A percentile compares a stretch with the other conserved stretches of the same genome.
Conservation (phyloP, 1,139 yeast genomes). For the Blastobotrys persicus region DNA sequence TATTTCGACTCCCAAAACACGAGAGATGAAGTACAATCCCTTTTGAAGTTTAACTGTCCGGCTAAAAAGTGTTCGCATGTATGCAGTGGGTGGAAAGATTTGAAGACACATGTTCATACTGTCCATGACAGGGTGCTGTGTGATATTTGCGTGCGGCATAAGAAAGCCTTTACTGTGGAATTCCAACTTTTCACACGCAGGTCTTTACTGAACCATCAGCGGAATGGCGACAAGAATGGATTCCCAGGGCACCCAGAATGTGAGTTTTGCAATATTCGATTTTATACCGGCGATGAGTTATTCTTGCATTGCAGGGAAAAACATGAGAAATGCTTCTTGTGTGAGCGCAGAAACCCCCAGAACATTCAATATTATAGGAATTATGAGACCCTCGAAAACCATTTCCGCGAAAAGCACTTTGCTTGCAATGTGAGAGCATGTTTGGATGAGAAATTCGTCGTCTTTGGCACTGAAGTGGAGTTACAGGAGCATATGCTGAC, state of each 20-base stretch:
- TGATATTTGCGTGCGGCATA: constrained; percentile 68
- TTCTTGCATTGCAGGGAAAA: constrained; percentile 75
- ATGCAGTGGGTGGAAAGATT: constrained; percentile 51
- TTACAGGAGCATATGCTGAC: constrained; percentile 83
- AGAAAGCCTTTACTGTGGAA: constrained; percentile 75
- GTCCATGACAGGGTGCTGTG: constrained; percentile 57
- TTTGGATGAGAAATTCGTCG: constrained; percentile 86
- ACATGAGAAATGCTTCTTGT: constrained; percentile 88
- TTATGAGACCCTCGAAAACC: constrained; percentile 70
- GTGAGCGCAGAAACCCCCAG: constrained; percentile 56
- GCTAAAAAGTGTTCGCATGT: constrained; percentile 43
- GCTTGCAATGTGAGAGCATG: constrained; percentile 82
- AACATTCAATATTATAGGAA: constrained; percentile 76
- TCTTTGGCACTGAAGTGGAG: constrained; percentile 82
- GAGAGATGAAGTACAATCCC: constrained; percentile 46
- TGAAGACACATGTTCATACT: constrained; percentile 62
- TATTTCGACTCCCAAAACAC: constrained; percentile 34
- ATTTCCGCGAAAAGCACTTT: constrained; percentile 71
- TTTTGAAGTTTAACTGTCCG: constrained; percentile 62
- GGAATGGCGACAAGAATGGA: constrained; percentile 65
- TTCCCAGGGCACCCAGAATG: constrained; percentile 91
- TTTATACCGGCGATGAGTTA: constrained; percentile 87
- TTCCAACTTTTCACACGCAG: constrained; percentile 59
- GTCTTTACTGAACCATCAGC: constrained; percentile 67
- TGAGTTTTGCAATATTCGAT: constrained; percentile 71